phyloP scores from a whole-genome alignment of 768 basidiomycete genomes.

The Hygrocybe punicea region DNA sequence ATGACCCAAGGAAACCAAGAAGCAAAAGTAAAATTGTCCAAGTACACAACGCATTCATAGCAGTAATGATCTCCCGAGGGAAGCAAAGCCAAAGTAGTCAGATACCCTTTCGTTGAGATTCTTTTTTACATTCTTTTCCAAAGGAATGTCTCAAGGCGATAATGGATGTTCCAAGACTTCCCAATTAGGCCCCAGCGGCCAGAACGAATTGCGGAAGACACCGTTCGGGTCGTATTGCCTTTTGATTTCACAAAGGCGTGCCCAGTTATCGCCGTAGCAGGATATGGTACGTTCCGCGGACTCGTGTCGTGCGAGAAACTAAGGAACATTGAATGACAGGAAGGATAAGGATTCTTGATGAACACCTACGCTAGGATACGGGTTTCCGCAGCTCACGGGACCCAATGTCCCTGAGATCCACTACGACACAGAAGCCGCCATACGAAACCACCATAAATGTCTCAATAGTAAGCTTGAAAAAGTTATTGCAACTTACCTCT shows the following conservation, averaged over 20 bases:
- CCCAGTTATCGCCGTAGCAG: conserved; percentile 75
- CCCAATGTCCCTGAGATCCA: conserved; percentile 79
- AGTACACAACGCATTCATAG: too few species aligned
- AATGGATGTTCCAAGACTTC: conserved; percentile 46
- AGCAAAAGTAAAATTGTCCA: too few species aligned
- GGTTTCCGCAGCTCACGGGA: conserved; percentile 72
- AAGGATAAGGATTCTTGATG: conserved; percentile 13
- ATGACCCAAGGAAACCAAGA: too few species aligned
- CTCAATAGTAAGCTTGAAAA: too few species aligned
- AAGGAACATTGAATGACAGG: conserved; percentile 14
- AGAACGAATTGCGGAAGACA: conserved; percentile 74
- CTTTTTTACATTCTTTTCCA: too few species aligned
- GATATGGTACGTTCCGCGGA: conserved; percentile 55
- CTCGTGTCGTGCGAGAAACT: conserved; percentile 79
- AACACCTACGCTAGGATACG: conserved; percentile 74
- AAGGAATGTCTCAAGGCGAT: too few species aligned
- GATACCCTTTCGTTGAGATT: too few species aligned
- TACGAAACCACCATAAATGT: too few species aligned
- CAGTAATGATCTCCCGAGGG: too few species aligned
- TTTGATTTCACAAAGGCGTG: conserved; percentile 67
- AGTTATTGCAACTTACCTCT: conserved; percentile 46
- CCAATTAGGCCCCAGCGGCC: conserved; percentile 67
- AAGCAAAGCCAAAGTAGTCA: too few species aligned
- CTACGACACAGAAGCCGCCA: conserved; percentile 29
- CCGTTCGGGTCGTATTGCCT: conserved; percentile 70